Conservation (phyloP, 805 yeast genomes). For the Kuraishia piskuri region DNA sequence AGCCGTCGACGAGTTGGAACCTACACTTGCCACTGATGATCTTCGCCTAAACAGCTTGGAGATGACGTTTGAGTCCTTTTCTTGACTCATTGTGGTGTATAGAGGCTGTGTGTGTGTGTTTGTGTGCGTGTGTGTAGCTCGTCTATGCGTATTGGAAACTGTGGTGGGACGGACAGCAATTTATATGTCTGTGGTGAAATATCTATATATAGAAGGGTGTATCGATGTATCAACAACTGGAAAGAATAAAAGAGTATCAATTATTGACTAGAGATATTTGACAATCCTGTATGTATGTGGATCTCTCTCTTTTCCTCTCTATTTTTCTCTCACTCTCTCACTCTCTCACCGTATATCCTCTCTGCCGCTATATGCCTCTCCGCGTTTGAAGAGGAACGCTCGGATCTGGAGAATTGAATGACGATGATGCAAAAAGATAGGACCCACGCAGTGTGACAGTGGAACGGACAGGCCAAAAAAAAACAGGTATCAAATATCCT, state of each 20-base stretch:
- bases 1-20: not conserved
- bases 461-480: too few relatives aligned
- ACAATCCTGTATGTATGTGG: too few relatives aligned
- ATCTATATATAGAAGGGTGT: too few relatives aligned
- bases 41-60: constrained; percentile 3
- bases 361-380: not conserved
- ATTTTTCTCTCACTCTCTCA: too few relatives aligned
- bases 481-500: too few relatives aligned
- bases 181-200: too few relatives aligned
- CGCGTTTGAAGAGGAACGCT: not conserved
- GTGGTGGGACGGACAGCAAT: too few relatives aligned
- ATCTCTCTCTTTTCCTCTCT: too few relatives aligned
- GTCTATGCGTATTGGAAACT: not conserved
- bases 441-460: too few relatives aligned
- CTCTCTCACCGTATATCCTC: not conserved
- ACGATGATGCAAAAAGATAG: not conserved
- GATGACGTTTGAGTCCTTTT: not conserved
- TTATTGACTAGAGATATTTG: too few relatives aligned
- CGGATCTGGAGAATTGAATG: not conserved
- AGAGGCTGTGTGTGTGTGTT: not conserved
- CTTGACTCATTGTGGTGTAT: not conserved
- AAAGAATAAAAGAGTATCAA: too few relatives aligned
- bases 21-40: not conserved
- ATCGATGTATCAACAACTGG: too few relatives aligned
- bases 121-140: not conserved